Evolutionary conservation across 441 rosid genomes (phyloP), one percentile per base, ranked within the genome.

Genomic region (Eruca vesicaria): DNA sequence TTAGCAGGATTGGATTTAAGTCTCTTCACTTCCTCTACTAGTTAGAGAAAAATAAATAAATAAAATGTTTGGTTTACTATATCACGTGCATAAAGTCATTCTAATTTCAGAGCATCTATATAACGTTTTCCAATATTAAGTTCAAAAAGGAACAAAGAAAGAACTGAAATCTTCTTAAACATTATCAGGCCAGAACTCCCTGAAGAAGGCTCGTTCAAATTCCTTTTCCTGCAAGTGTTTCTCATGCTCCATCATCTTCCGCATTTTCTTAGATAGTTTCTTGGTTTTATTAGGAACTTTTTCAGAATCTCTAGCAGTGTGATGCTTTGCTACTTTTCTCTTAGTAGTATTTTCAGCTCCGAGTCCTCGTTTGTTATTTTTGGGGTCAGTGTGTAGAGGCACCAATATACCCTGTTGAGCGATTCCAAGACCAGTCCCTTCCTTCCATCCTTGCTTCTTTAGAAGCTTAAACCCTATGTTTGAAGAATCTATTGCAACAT

Each of bases 131-230:
- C 16, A n/a, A 14, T 14, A 41, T 41, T 14, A 41, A n/a, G 50
- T 5, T 5, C 0, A 5, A 41, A 41, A n/a, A 41, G 16, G 50
- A n/a, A 38, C n/a, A 38, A 41, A 41, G 18, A 41, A 41, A 41
- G 16, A 41, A 41, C 2, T 41, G 50, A 5, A 41, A 0, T 14
- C 50, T 3, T 63, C 9, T 16, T 86, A 92, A 64, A 94, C 94
- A 86, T 94, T 92, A 68, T 94, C 98, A 0, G 98, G 98, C 97
- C 98, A 94, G 63, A 94, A 94, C 80, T 92, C 97, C 58, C 94
- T 84, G 57, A 78, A 89, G 77, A 90, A 94, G 7, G 94, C 93
- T 41, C 89, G 85, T 68, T 92, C 90, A 26, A 92, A 92, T 79
- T 94, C 97, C 69, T 84, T 87, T 76, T 92, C 97, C 68, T 81